phyloP scores from a whole-genome alignment of 1,139 yeast genomes.

The Candida frijolesensis region DNA sequence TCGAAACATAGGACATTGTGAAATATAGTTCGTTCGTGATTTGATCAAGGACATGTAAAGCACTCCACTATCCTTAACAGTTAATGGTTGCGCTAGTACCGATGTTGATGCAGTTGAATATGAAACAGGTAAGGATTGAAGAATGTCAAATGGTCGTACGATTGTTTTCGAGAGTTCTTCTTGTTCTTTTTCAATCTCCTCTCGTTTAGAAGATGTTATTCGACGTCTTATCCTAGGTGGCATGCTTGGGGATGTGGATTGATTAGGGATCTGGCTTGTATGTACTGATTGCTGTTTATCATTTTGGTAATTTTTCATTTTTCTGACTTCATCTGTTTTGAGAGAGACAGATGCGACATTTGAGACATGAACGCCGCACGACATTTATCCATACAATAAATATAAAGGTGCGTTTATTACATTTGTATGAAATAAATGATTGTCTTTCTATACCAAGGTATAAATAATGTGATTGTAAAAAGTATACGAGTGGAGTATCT shows the following conservation, averaged over 20 bases:
- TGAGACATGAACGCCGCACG: not conserved
- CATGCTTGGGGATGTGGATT: constrained; percentile 22
- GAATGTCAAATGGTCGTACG: constrained; percentile 66
- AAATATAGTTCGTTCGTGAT: constrained; percentile 73
- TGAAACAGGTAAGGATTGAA: constrained; percentile 74
- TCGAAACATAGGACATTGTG: constrained; percentile 71
- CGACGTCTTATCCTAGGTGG: constrained; percentile 50
- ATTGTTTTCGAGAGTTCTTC: constrained; percentile 43
- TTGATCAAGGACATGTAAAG: constrained; percentile 70
- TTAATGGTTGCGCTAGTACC: constrained; percentile 63
- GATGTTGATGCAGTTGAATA: constrained; percentile 46
- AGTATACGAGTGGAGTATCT: constrained; percentile 7
- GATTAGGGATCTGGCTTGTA: not conserved
- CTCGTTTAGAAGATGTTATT: constrained; percentile 48
- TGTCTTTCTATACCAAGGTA: not conserved
- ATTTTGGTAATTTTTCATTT: not conserved
- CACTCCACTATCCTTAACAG: constrained; percentile 73
- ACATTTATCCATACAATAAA: not conserved
- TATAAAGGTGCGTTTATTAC: too few relatives aligned
- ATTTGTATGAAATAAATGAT: not conserved
- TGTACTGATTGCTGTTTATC: not conserved
- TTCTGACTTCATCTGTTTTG: not conserved
- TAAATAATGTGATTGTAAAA: not conserved
- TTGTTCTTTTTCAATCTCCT: constrained; percentile 51
- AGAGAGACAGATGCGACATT: not conserved